These are phyloP conservation scores for Metschnikowia picachoensis DNA, from an alignment of 805 yeast genomes.

Conservation along the genomic window DNA sequence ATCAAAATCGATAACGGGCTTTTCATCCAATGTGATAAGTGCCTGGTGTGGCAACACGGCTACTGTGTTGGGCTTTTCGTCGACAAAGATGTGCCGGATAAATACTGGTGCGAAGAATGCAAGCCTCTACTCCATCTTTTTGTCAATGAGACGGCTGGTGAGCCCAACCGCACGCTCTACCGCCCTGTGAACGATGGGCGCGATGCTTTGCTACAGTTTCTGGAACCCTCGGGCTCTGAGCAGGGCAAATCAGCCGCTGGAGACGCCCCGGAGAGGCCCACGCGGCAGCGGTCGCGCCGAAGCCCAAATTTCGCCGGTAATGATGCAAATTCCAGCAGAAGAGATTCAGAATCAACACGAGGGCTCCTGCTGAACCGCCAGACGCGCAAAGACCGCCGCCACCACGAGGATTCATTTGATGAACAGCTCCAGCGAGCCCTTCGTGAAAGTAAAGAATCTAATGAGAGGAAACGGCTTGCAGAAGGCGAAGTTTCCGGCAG, in stretches of 20 bases:
- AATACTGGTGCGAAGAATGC: slow-evolving; percentile 92
- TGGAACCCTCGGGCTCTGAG: neutral
- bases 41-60: slow-evolving; percentile 98
- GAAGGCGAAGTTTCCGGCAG: neutral
- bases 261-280: slow-evolving; percentile 2
- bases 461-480: slow-evolving; percentile 23
- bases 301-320: slow-evolving; percentile 2
- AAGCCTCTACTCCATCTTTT: slow-evolving; percentile 74
- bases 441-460: slow-evolving; percentile 52
- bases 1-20: slow-evolving; percentile 53
- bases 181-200: slow-evolving; percentile 40
- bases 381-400: slow-evolving; percentile 31
- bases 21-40: slow-evolving; percentile 81
- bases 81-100: slow-evolving; percentile 79
- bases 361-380: slow-evolving; percentile 14
- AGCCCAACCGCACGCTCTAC: slow-evolving; percentile 30
- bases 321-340: neutral
- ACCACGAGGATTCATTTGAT: slow-evolving; percentile 33
- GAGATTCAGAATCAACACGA: slow-evolving; percentile 5
- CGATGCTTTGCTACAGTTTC: slow-evolving; percentile 24
- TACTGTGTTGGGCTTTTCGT: slow-evolving; percentile 83
- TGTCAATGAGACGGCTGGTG: slow-evolving; percentile 31
- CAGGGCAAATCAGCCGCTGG: slow-evolving; percentile 4
- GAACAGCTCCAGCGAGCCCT: slow-evolving; percentile 47
- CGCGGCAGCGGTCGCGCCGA: slow-evolving; percentile 10